These are phyloP conservation scores for Fusarium sp. DNA, from an alignment of 2,329 filamentous ascomycete genomes.

Conservation along the genomic window DNA sequence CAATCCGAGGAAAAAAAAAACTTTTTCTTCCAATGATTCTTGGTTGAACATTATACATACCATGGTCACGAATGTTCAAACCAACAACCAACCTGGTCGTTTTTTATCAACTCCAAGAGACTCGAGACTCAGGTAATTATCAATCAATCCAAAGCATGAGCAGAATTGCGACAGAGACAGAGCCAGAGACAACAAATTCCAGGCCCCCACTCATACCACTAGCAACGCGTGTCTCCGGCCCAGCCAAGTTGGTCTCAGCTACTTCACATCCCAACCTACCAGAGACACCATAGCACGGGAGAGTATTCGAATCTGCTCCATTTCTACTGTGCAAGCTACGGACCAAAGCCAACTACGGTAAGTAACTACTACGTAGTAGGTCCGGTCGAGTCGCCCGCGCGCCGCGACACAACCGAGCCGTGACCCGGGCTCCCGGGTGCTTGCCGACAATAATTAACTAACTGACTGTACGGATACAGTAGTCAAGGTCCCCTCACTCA, in stretches of 20 bases:
- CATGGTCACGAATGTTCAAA: not conserved
- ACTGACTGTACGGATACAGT: conserved; percentile 1
- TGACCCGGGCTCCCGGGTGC: conserved; percentile 45
- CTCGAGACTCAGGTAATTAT: not conserved
- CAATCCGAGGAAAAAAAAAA: conserved; percentile 35
- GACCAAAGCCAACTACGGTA: conserved; percentile 31
- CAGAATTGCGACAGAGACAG: conserved; percentile 17
- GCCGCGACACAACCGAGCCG: conserved; percentile 43
- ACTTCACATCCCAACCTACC: conserved; percentile 12
- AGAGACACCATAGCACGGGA: conserved; percentile 23
- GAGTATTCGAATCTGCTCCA: conserved; percentile 21
- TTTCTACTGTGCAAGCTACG: conserved; percentile 20
- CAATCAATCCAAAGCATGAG: conserved; percentile 7
- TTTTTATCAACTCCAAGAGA: conserved; percentile 1
- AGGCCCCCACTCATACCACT: conserved; percentile 24
- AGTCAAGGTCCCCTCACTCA: conserved; percentile 10
- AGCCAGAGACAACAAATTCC: conserved; percentile 15
- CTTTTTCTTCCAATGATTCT: conserved; percentile 12
- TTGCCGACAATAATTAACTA: conserved; percentile 31
- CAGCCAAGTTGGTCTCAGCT: conserved; percentile 21
- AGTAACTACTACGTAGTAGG: conserved; percentile 38
- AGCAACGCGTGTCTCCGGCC: conserved; percentile 12
- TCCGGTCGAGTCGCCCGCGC: conserved; percentile 40
- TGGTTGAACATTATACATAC: conserved; percentile 8
- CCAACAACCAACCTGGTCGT: conserved; percentile 2